These are phyloP conservation scores for Penicillium antarcticum DNA, from an alignment of 495 filamentous ascomycete species.

Conservation along the genomic window DNA sequence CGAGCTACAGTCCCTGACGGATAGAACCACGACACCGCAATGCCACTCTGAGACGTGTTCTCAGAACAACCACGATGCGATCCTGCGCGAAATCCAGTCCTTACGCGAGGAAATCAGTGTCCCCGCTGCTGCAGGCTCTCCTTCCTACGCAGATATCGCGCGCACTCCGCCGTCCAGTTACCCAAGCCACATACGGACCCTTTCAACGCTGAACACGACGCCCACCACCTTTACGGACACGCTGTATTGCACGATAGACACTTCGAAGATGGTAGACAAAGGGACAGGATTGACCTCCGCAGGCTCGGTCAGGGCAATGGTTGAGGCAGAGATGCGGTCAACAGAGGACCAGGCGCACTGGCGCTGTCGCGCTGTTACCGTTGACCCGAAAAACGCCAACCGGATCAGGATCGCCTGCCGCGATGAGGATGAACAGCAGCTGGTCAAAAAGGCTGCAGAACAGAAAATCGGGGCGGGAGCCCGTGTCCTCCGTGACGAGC, in stretches of 20 bases:
- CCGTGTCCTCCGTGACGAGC: slow-evolving; percentile 29
- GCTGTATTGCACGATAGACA: slow-evolving; percentile 22
- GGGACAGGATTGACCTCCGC: slow-evolving; percentile 18
- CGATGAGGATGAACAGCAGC: slow-evolving; percentile 21
- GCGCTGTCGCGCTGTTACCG: slow-evolving; percentile 28
- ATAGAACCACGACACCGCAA: slow-evolving; percentile 10
- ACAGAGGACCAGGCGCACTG: slow-evolving; percentile 18
- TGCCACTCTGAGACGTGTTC: slow-evolving; percentile 6
- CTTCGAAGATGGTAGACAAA: slow-evolving; percentile 19
- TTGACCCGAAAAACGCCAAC: slow-evolving; percentile 18
- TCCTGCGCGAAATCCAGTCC: slow-evolving; percentile 19
- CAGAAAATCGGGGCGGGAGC: slow-evolving; percentile 14
- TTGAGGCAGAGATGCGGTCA: slow-evolving; percentile 26
- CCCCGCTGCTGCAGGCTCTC: not conserved
- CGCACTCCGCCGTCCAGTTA: slow-evolving; percentile 14
- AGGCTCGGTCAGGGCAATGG: slow-evolving; percentile 20
- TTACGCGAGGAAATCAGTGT: slow-evolving; percentile 14
- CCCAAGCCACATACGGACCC: slow-evolving; percentile 15
- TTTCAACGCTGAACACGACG: slow-evolving; percentile 13
- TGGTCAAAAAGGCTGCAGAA: slow-evolving; percentile 25
- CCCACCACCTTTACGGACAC: slow-evolving; percentile 19
- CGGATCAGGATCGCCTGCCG: slow-evolving; percentile 25
- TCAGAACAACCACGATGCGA: slow-evolving; percentile 12
- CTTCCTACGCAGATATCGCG: slow-evolving; percentile 20
- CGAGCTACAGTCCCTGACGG: slow-evolving; percentile 10